Evolutionary conservation across 345 rosid genomes (phyloP), one percentile per base, ranked within the genome.

Genomic region (Zanthoxylum bungeanum): DNA sequence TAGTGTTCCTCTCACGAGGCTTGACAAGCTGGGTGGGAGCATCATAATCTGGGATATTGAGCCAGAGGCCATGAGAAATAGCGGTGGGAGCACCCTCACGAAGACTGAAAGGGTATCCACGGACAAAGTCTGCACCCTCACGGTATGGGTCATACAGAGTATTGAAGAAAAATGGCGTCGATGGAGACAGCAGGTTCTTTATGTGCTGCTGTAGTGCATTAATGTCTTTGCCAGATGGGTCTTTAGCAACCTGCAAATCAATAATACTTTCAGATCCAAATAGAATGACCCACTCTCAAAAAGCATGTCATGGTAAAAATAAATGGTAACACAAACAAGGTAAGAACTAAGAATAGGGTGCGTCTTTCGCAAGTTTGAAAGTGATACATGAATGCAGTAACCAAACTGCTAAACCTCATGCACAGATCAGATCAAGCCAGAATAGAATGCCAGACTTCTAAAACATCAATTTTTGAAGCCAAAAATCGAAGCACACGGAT

Each of bases 11-110:
- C 83, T 92, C 97, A 36, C 64, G 92, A 64, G 97, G 97, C 85
- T 92, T 92, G 70, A 92, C 97, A 56, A 92, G 96, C 76, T 92
- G 97, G 39, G 97, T 92, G 0, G 97, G 97, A 37, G 97, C 97
- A 80, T 92, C 97, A 74, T 92, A 92, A 69, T 92, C 96, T 30
- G 96, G 97, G 69, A 92, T 92, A 89, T 92, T 92, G 70, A 92
- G 97, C 97, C 97, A 92, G 59, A 92, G 91, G 24, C 97, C 97
- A 71, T 92, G 97, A 9, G 97, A 92, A 2, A 87, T 90, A 66
- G 97, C 96, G 8, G 97, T 92, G 36, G 85, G 78, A 36, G 78
- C 93, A 84, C 97, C 97, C 77, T 90, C 97, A 21, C 97, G 93
- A 47, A 92, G 93, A 79, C 97, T 90, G 82, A 92, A 92, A 14